These are phyloP conservation scores for Ligustrum vulgare DNA, from an alignment of 257 asterid species.

Conservation along the genomic window DNA sequence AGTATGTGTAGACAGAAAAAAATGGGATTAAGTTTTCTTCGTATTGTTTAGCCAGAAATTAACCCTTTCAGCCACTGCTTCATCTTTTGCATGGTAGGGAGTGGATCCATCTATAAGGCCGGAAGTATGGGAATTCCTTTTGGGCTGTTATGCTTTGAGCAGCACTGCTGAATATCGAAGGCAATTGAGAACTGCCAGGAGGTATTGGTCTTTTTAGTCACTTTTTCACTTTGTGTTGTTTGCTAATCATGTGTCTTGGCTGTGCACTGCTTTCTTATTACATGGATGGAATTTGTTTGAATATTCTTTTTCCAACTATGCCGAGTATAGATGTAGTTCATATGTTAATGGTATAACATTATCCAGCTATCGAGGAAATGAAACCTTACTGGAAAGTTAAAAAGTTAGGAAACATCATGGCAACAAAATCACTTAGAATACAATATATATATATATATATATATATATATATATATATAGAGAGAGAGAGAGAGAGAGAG, in stretches of 20 bases:
- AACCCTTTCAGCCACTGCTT: constrained; percentile 7
- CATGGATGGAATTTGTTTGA: constrained; percentile 4
- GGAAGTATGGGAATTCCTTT: constrained; percentile 98
- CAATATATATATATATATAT: not conserved
- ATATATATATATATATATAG: too few relatives aligned
- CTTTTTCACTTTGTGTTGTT: constrained; percentile 23
- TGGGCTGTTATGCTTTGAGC: constrained; percentile 89
- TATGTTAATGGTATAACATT: not conserved
- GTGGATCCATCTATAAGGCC: constrained; percentile 94
- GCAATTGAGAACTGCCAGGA: constrained; percentile 83
- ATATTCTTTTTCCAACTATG: not conserved
- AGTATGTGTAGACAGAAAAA: not conserved
- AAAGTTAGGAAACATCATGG: constrained; percentile 5
- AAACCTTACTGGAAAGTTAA: not conserved
- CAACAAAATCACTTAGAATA: constrained; percentile 1
- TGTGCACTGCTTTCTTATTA: constrained; percentile 18
- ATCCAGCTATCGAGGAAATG: not conserved
- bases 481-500: too few relatives aligned
- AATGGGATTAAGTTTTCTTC: constrained; percentile 1
- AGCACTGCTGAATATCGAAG: constrained; percentile 78
- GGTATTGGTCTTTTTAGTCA: constrained; percentile 47
- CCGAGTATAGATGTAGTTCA: not conserved
- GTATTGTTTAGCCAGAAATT: not conserved
- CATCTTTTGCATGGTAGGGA: constrained; percentile 58
- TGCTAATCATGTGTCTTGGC: constrained; percentile 19